Base-by-base conservation (phyloP, 1,284 basidiomycete genomes). In the Melampsora larici-populina region DNA sequence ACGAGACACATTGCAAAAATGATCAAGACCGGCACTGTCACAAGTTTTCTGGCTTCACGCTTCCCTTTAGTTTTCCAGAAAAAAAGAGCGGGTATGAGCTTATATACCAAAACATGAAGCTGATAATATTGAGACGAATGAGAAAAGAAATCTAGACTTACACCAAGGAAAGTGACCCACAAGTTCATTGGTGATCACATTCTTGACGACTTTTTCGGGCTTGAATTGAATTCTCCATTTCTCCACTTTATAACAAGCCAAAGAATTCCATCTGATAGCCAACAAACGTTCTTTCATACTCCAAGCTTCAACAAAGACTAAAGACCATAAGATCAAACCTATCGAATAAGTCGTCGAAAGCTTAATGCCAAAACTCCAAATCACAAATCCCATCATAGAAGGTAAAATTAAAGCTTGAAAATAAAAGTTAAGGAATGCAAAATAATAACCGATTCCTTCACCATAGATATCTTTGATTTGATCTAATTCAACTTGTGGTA, bases 281-380 rank as follows among this genome's bases (percentile, higher is more conserved):
- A 96, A 86, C 63, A 90, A 88, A 21, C 90, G 88, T 84, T 97
- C 92, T 70, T 88, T 88, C 67, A 95, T 88, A 36, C 90, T 88
- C 94, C 94, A 97, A 85, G 89, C 89, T 82, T 97, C 93, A 79
- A 94, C 89, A 81, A 94, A 94, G n/a, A 87, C 83, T 67, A 92
- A 87, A 0, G 91, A 89, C 91, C 94, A 97, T 9, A 94, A 79
- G 6, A 89, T 88, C 55, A 95, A 85, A 24, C 91, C 84, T 67
- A 87, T 85, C 0, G 92, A 93, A 83, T 94, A 96, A n/a, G 89
- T 79, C 3, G 90, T 88, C 2, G 91, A 90, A 83, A 93, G 96
- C 0, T 89, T 87, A 72, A 84, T 73, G 8, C 80, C 70, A 24
- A 76, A 60, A 83, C 89, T 87, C 77, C 88, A 90, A 81, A 88